Base-by-base conservation (phyloP, 2,329 filamentous ascomycete genomes). In the Colletotrichum trifolii region DNA sequence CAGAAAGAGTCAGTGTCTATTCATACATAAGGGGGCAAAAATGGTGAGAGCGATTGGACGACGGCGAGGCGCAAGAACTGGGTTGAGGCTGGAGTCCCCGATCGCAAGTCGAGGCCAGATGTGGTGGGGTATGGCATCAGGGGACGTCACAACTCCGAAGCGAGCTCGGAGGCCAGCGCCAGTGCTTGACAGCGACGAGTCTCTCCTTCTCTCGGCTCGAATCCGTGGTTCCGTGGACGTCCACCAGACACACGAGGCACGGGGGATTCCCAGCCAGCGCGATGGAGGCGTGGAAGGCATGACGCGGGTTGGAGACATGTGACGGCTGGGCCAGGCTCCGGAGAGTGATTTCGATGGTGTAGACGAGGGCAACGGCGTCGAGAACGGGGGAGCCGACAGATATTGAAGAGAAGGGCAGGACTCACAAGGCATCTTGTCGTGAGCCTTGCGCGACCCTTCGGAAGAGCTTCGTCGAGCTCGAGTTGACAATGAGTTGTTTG, bases 351-450 rank as follows among this genome's bases (percentile, higher is more conserved):
- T 34, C 54, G 43, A 40, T 54, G 36, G 48, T 34, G 47, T n/a
- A 35, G 40, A 25, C 65, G 55, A 66, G 25, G 36, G 42, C 47
- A 47, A 52, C 49, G 53, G 64, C 61, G 61, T 60, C 49, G 55
- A 59, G 46, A 25, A 42, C 33, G 46, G 33, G 38, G 38, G 12
- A 38, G 8, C 49, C n/a, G 3, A n/a, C 35, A 12, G 38, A 48
- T 15, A 11, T 11, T 39, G 15, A 10, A 15, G 8, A 17, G 42
- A 50, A 57, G 40, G 39, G 56, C 35, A 48, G 42, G 43, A 71
- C 70, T 69, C 66, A 71, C 69, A 67, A 60, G 69, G 67, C 69
- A 71, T 71, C 54, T 69, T 69, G 65, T 67, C 53, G 58, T 25
- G 61, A 42, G 65, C 57, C 61, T 68, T 66, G 67, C 61, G 67